Evolutionary conservation across 768 basidiomycete genomes (phyloP), one percentile per base, ranked within the genome.

Genomic region (Suillus sp.): DNA sequence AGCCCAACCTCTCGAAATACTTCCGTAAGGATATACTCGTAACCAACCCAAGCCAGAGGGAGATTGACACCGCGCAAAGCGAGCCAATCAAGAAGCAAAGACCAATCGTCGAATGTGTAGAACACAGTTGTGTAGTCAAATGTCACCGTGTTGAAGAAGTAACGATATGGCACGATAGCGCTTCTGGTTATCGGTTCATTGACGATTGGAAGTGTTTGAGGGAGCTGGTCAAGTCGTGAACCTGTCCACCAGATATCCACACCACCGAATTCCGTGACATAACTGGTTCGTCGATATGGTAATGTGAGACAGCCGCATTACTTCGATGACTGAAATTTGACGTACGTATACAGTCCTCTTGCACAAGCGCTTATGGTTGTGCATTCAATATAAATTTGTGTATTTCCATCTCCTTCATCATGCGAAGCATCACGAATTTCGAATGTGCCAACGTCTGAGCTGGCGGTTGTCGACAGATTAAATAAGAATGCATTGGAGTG

Each of bases 171-270:
- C 30, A 79, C 78, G 54, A 80, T 65, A 3, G 79, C 68, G 27
- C 63, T 73, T 47, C 65, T 75, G 7, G 72, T 74, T 54, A 80
- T 59, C 0, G 74, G 71, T 4, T 65, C 61, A 10, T 76, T 74
- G 16, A 80, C 61, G 22, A 65, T 32, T 0, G 79, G 79, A 3
- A 80, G 65, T 16, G 60, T 51, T 0, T 62, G 0, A 4, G 78
- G 72, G 7, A 80, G 71, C 35, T 71, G 55, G 25, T 72, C 62
- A 30, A 80, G 73, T 34, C 78, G 75, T 2, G 79, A 80, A 6
- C 79, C 77, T 2, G 79, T 79, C 79, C 78, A 80, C 76, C 77
- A 80, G 51, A 80, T 80, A 55, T 80, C 79, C 8, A 79, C 76
- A 1, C 74, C 72, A 5, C 72, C 77, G 54, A 72, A 70, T 32